Percentiles rank a stretch among this genome's conserved stretches.
Conservation (phyloP, 129 eudicot species). For the Dittrichia graveolens region DNA sequence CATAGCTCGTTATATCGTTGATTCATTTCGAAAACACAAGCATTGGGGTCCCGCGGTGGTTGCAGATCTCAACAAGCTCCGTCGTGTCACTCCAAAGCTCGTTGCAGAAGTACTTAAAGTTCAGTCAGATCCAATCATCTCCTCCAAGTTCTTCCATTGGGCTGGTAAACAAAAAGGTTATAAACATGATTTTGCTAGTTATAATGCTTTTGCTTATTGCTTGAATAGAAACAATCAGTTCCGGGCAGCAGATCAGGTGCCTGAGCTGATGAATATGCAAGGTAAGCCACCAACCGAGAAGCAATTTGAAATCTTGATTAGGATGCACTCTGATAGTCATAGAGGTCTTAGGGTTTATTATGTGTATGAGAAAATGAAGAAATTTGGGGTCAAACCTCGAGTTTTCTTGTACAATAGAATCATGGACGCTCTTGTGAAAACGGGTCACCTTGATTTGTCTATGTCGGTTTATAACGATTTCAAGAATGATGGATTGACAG, state of each 20-base stretch:
- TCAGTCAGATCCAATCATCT: slow-evolving; percentile 58
- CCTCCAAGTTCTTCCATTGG: slow-evolving; percentile 93
- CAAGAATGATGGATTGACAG: slow-evolving; percentile 62
- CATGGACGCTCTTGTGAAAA: slow-evolving; percentile 85
- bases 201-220: slow-evolving; percentile 87
- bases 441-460: slow-evolving; percentile 67
- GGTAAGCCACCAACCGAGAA: slow-evolving; percentile 85
- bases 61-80: slow-evolving; percentile 73
- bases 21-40: slow-evolving; percentile 64
- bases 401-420: slow-evolving; percentile 79
- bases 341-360: slow-evolving; percentile 90
- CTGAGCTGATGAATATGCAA: slow-evolving; percentile 92
- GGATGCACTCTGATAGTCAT: slow-evolving; percentile 87
- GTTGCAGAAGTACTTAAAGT: slow-evolving; percentile 88
- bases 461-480: slow-evolving; percentile 79
- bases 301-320: slow-evolving; percentile 87
- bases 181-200: slow-evolving; percentile 75
- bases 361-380: slow-evolving; percentile 94
- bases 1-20: slow-evolving; percentile 80
- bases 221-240: slow-evolving; percentile 68
- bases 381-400: slow-evolving; percentile 83
- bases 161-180: slow-evolving; percentile 97
- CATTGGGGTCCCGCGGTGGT: slow-evolving; percentile 79
- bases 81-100: slow-evolving; percentile 81
- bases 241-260: slow-evolving; percentile 90